Evolutionary conservation across 768 basidiomycete species (phyloP).

Genomic region (Sarcomyxa edulis): DNA sequence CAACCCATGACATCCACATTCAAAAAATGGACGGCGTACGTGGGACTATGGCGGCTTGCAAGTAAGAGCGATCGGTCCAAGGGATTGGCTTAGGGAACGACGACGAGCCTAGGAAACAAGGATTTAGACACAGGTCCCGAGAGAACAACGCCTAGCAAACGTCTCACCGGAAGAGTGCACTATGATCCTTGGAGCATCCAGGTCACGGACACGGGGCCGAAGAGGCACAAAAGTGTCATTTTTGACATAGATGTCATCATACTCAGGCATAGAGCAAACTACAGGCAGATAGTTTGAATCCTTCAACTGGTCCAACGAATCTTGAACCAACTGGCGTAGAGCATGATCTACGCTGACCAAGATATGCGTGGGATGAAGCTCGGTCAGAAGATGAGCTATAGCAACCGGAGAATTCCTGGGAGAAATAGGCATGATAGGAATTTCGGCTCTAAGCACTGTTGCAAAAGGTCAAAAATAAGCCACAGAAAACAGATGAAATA

Average conservation of each 20-base stretch:
- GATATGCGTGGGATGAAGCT: constrained; percentile 15
- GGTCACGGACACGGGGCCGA: constrained; percentile 5
- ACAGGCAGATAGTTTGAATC: constrained; percentile 2
- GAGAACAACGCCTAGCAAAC: background rate
- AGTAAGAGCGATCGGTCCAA: constrained; percentile 1
- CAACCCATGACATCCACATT: background rate
- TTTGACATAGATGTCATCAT: constrained; percentile 10
- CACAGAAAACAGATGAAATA: too few species aligned
- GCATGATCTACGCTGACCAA: constrained; percentile 16
- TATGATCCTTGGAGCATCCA: constrained; percentile 7
- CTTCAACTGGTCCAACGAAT: background rate
- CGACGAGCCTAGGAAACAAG: constrained; percentile 2
- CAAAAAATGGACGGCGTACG: background rate
- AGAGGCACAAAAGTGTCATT: constrained; percentile 5
- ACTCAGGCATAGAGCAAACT: constrained; percentile 8
- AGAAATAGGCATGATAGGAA: constrained; percentile 18
- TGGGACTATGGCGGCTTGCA: constrained; percentile 4
- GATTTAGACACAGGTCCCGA: background rate
- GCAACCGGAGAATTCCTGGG: constrained; percentile 19
- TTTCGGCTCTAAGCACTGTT: constrained; percentile 19
- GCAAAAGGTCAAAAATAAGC: too few species aligned
- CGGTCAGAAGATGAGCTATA: constrained; percentile 26
- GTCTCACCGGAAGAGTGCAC: constrained; percentile 20
- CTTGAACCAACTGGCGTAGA: constrained; percentile 12
- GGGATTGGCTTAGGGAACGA: constrained; percentile 8